Evolutionary conservation across 306 rosid species (phyloP).

Genomic region (Malus sieversii): DNA sequence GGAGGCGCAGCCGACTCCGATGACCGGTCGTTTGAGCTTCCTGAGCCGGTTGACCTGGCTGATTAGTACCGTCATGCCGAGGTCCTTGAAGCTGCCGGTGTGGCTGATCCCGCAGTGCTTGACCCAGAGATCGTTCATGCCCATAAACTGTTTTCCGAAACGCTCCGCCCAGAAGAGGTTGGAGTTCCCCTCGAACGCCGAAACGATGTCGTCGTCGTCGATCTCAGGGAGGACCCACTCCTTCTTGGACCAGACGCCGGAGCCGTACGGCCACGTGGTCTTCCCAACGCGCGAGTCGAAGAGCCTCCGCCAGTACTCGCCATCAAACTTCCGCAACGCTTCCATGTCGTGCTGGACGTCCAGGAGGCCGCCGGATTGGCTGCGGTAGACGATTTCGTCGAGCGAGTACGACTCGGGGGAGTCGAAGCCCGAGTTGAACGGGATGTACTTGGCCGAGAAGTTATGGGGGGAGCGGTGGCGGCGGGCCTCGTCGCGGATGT

Average conservation of each 20-base stretch:
- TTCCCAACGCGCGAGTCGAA: conserved; percentile 89
- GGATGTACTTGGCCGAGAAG: conserved; percentile 70
- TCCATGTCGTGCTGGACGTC: conserved; percentile 76
- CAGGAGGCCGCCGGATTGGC: conserved; percentile 68
- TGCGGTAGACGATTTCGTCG: conserved; percentile 79
- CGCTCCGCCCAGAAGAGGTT: conserved; percentile 90
- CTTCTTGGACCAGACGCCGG: conserved; percentile 89
- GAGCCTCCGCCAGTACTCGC: conserved; percentile 66
- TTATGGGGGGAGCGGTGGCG: conserved; percentile 28
- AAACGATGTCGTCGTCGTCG: conserved; percentile 54
- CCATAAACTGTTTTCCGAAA: conserved; percentile 60
- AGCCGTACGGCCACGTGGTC: conserved; percentile 87
- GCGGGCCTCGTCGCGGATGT: conserved; percentile 71
- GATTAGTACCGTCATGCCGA: conserved; percentile 77
- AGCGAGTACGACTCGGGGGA: conserved; percentile 66
- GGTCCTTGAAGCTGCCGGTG: conserved; percentile 72
- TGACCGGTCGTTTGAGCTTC: conserved; percentile 45
- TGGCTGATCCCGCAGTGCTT: conserved; percentile 80
- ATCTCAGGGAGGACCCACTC: conserved; percentile 89
- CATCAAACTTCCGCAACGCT: conserved; percentile 45
- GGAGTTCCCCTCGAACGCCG: conserved; percentile 77
- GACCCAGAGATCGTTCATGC: conserved; percentile 85
- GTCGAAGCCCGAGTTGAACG: conserved; percentile 43
- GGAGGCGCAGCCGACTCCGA: conserved; percentile 80
- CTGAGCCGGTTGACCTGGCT: conserved; percentile 75